A percentile compares a stretch with the other conserved stretches of the same genome.
Evolutionary conservation across 1,284 basidiomycete genomes (phyloP).

Genomic region (Sphagnurus paluster): DNA sequence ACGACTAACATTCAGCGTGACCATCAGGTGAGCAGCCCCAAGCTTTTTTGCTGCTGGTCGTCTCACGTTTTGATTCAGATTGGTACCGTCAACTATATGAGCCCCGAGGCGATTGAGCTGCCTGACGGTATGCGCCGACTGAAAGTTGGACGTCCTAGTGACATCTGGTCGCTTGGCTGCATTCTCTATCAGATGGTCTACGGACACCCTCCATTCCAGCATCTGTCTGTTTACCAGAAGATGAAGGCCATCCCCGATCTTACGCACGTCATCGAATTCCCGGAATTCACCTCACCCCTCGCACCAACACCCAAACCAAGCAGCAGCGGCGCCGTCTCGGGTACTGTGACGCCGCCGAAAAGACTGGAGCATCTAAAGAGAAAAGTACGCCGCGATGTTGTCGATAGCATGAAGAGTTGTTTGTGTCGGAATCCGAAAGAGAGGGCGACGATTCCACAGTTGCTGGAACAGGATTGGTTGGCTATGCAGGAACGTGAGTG

Average conservation of each 20-base stretch:
- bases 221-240: constrained; percentile 81
- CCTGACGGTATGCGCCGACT: constrained; percentile 76
- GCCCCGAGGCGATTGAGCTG: constrained; percentile 87
- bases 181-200: constrained; percentile 99
- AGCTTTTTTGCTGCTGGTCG: not conserved
- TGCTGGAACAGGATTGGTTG: constrained; percentile 69
- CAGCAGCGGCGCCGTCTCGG: constrained; percentile 20
- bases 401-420: constrained; percentile 76
- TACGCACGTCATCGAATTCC: constrained; percentile 73
- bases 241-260: constrained; percentile 86
- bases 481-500: constrained; percentile 48
- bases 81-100: constrained; percentile 96
- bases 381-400: constrained; percentile 66
- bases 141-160: constrained; percentile 85
- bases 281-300: constrained; percentile 60
- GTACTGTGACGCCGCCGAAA: constrained; percentile 45
- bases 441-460: constrained; percentile 78
- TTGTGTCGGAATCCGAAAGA: constrained; percentile 74
- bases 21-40: constrained; percentile 63
- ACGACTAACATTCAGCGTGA: constrained; percentile 96
- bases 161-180: constrained; percentile 97
- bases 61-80: constrained; percentile 49
- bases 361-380: constrained; percentile 63
- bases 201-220: constrained; percentile 90
- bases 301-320: constrained; percentile 37